A percentile compares a stretch with the other conserved stretches of the same genome.
These are phyloP conservation scores for Akanthomyces muscarius DNA, from an alignment of 2,329 filamentous ascomycete species.

Conservation along the genomic window DNA sequence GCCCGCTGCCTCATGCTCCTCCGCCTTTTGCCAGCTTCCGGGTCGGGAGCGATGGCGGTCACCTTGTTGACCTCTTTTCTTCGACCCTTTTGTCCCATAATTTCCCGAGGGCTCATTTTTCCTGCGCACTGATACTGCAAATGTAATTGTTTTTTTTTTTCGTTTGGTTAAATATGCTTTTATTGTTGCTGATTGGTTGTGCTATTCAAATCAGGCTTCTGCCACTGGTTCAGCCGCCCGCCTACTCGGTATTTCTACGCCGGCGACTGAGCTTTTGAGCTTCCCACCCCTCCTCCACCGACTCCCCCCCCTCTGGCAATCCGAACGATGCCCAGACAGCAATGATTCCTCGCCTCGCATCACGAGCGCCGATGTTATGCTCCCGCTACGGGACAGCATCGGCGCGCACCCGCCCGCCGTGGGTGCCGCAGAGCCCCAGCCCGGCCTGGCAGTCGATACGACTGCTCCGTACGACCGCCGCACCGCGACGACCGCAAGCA, in stretches of 20 bases:
- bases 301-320: background rate
- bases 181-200: background rate
- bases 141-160: too few species aligned
- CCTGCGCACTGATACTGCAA: background rate
- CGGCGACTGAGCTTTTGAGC: background rate
- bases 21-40: background rate
- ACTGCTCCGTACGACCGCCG: conserved; percentile 32
- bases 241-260: background rate
- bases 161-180: background rate
- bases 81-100: background rate
- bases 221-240: background rate
- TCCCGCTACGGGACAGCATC: conserved; percentile 28
- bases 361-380: conserved; percentile 31
- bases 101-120: background rate
- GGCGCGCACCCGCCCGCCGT: conserved; percentile 26
- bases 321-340: conserved; percentile 16
- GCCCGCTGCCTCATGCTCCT: background rate
- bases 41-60: background rate
- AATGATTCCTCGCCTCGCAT: conserved; percentile 36
- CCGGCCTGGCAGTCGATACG: conserved; percentile 28
- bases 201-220: background rate
- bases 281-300: background rate
- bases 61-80: conserved; percentile 10
- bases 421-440: conserved; percentile 27
- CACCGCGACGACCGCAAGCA: conserved; percentile 27